Conservation (phyloP, 31 red algal species). For the Pterothamnion heteromorphum region DNA sequence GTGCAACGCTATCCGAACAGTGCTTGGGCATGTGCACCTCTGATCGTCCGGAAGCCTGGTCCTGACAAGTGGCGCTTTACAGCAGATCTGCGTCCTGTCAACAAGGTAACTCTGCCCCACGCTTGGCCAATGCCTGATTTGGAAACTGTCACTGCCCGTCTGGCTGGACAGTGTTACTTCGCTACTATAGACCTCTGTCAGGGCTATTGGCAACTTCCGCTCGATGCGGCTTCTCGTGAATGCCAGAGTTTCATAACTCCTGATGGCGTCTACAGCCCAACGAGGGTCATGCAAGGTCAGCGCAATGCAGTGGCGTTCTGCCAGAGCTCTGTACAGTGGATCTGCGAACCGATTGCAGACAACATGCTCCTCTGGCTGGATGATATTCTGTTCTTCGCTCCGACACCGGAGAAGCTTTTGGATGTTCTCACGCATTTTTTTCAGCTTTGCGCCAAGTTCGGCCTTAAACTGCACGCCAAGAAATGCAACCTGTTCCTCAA, state of each 20-base stretch:
- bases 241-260: neutral
- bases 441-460: no score
- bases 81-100: neutral
- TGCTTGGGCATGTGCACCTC: no score
- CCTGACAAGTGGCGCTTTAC: neutral
- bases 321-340: conserved; percentile 10
- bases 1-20: no score
- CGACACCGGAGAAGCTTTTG: neutral
- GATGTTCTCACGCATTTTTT: no score
- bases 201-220: neutral
- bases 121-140: neutral
- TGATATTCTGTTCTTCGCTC: neutral
- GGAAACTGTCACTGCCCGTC: neutral
- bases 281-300: neutral
- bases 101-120: neutral
- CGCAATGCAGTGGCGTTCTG: conserved; percentile 21
- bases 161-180: neutral
- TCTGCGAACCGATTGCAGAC: neutral
- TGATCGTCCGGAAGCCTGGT: no score
- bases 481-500: neutral
- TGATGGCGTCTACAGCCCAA: neutral
- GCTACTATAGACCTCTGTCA: neutral
- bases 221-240: neutral
- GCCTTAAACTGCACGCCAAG: neutral
- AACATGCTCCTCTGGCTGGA: neutral